phyloP scores from a whole-genome alignment of 2,329 filamentous ascomycete species.

The Fusarium annulatum region DNA sequence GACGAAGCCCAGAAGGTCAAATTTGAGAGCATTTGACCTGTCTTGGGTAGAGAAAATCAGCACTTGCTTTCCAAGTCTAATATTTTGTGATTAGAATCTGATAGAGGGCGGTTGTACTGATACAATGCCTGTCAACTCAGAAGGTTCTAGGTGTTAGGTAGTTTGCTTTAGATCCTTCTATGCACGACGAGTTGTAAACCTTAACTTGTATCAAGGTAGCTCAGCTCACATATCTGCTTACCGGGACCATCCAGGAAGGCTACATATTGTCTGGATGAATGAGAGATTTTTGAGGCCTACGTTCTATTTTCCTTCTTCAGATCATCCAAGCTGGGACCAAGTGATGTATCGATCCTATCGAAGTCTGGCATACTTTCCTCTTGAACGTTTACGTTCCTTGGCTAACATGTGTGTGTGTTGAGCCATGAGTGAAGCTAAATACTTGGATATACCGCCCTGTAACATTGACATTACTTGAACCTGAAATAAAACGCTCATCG shows the following conservation, averaged over 20 bases:
- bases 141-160: accelerated
- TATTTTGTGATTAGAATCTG: accelerated
- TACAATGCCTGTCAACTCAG: no score
- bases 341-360: accelerated
- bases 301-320: accelerated
- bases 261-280: no score
- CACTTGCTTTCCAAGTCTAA: not conserved
- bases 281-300: not conserved
- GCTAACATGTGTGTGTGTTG: accelerated
- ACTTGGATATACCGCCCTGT: accelerated
- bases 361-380: no score
- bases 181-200: accelerated
- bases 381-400: not conserved
- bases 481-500: no score
- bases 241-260: not conserved
- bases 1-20: accelerated
- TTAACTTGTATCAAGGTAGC: accelerated
- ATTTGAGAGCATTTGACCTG: no score
- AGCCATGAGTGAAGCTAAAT: not conserved
- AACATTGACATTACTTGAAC: accelerated
- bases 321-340: accelerated
- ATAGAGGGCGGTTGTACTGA: not conserved
- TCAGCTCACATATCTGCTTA: accelerated
- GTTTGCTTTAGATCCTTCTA: accelerated
- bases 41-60: no score